These are phyloP conservation scores for Nakazawaea holstii DNA, from an alignment of 805 yeast species.

Conservation along the genomic window DNA sequence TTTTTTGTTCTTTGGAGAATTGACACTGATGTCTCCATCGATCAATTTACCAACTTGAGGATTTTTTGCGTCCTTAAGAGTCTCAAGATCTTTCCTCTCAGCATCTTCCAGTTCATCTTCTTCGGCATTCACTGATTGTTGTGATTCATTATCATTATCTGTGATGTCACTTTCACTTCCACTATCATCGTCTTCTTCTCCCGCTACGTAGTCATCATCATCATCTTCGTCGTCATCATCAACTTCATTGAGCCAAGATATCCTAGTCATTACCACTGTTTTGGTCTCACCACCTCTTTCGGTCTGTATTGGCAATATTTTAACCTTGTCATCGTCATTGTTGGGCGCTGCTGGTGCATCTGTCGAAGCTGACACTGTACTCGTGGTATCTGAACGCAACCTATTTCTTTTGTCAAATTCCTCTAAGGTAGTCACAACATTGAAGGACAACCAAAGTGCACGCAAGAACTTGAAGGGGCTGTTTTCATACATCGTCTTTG, in stretches of 20 bases:
- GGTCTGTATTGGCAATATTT: background rate
- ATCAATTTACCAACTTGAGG: slow-evolving; percentile 1
- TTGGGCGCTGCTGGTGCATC: too few species aligned
- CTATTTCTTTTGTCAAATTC: slow-evolving; percentile 5
- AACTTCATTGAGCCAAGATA: slow-evolving; percentile 7
- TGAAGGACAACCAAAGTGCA: slow-evolving; percentile 4
- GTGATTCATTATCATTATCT: slow-evolving; percentile 1
- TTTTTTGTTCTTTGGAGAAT: slow-evolving; percentile 5
- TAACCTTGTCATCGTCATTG: background rate
- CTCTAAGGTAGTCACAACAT: slow-evolving; percentile 5
- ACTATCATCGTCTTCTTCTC: slow-evolving; percentile 12
- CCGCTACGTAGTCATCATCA: slow-evolving; percentile 5
- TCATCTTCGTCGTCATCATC: slow-evolving; percentile 20
- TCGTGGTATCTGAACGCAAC: background rate
- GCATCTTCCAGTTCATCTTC: background rate
- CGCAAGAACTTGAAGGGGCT: slow-evolving; percentile 9
- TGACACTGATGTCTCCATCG: background rate
- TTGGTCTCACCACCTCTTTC: slow-evolving; percentile 1
- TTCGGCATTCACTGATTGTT: background rate
- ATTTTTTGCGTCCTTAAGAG: background rate
- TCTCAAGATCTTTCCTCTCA: background rate
- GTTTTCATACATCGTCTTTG: background rate
- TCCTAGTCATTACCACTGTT: slow-evolving; percentile 5
- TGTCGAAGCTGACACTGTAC: background rate
- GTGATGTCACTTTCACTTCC: slow-evolving; percentile 17